phyloP scores from a whole-genome alignment of 2,329 filamentous ascomycete species.

The Alternaria hordeiaustralica region DNA sequence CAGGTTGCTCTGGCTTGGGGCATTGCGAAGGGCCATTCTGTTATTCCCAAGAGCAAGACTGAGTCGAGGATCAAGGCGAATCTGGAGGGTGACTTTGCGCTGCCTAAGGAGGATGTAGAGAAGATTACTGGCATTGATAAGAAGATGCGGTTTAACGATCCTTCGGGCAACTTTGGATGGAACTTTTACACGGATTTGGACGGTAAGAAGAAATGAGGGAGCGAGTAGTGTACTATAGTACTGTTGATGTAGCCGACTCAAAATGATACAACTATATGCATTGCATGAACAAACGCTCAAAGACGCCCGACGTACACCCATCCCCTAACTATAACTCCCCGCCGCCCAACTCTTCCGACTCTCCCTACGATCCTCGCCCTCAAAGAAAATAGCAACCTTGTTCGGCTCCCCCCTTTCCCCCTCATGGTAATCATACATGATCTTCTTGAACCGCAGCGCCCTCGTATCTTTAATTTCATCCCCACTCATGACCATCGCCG shows the following conservation, averaged over 20 bases:
- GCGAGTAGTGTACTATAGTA: neutral
- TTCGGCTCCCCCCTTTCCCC: slow-evolving; percentile 33
- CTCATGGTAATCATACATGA: slow-evolving; percentile 41
- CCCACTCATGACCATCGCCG: slow-evolving; percentile 36
- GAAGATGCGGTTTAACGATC: slow-evolving; percentile 69
- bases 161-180: slow-evolving; percentile 62
- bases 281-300: neutral
- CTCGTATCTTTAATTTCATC: slow-evolving; percentile 38
- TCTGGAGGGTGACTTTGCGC: slow-evolving; percentile 68
- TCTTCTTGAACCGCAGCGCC: slow-evolving; percentile 34
- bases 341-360: slow-evolving; percentile 36
- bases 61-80: slow-evolving; percentile 39
- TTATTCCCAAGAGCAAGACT: slow-evolving; percentile 46
- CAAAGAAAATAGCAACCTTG: slow-evolving; percentile 35
- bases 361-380: slow-evolving; percentile 32
- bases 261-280: neutral
- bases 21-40: slow-evolving; percentile 64
- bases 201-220: slow-evolving; percentile 46
- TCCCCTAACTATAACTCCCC: slow-evolving; percentile 27
- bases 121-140: slow-evolving; percentile 66
- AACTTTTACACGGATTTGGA: slow-evolving; percentile 66
- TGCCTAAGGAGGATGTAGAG: slow-evolving; percentile 73
- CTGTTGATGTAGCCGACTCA: neutral
- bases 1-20: slow-evolving; percentile 88
- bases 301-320: neutral